Evolutionary conservation across 2,329 filamentous ascomycete species (phyloP).

Genomic region (Cladosporium colombiae): DNA sequence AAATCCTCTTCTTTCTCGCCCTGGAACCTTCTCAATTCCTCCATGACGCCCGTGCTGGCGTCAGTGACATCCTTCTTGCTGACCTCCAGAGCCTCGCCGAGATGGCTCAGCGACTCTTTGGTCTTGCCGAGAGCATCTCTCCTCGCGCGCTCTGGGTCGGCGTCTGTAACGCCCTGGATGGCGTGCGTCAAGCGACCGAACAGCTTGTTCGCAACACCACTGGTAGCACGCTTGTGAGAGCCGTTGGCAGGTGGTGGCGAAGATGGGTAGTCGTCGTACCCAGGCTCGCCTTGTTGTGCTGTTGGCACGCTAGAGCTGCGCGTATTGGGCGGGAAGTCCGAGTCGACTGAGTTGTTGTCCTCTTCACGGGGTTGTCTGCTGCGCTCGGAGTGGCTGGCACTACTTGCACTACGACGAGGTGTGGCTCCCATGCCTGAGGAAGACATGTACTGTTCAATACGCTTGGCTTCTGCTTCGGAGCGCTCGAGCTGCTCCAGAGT

Average conservation of each 20-base stretch:
- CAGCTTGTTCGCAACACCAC: constrained; percentile 87
- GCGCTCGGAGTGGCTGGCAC: constrained; percentile 39
- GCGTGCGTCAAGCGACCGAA: constrained; percentile 95
- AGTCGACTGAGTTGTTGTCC: constrained; percentile 89
- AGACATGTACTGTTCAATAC: constrained; percentile 89
- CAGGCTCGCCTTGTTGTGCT: constrained; percentile 32
- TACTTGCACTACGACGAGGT: constrained; percentile 63
- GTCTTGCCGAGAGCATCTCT: constrained; percentile 96
- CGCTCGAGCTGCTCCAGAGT: constrained; percentile 86
- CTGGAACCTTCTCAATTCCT: constrained; percentile 91
- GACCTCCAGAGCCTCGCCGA: constrained; percentile 87
- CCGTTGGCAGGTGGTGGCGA: constrained; percentile 31
- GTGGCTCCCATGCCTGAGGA: constrained; percentile 64
- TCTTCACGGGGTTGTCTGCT: constrained; percentile 51
- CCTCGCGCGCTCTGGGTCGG: constrained; percentile 89
- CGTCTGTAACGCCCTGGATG: constrained; percentile 92
- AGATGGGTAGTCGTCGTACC: constrained; percentile 16
- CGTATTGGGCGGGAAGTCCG: constrained; percentile 85
- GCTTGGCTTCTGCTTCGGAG: constrained; percentile 87
- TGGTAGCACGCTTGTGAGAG: constrained; percentile 74
- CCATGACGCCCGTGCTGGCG: constrained; percentile 82
- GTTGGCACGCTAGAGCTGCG: constrained; percentile 21
- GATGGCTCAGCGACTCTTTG: constrained; percentile 77
- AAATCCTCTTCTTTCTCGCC: constrained; percentile 93
- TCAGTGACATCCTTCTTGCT: constrained; percentile 91